phyloP scores from a whole-genome alignment of 202 grass and related monocot species.

The Schoenoplectus triqueter region DNA sequence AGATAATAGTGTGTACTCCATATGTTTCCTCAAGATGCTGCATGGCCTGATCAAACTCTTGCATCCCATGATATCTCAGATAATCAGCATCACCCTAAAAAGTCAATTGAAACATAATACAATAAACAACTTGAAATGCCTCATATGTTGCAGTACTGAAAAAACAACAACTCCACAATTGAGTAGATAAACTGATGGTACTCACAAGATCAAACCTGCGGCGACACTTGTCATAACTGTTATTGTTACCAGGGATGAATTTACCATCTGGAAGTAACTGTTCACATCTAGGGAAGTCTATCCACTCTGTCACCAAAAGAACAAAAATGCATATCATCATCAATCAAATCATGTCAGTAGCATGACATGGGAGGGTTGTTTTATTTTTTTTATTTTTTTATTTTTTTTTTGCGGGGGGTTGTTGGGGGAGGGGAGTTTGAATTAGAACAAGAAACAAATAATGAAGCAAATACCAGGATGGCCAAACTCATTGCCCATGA shows the following conservation, averaged over 20 bases:
- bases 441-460: too few relatives aligned
- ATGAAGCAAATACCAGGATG: slow-evolving; percentile 74
- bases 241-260: slow-evolving; percentile 85
- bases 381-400: neutral
- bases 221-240: slow-evolving; percentile 96
- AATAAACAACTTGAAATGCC: slow-evolving; percentile 41
- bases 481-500: slow-evolving; percentile 99
- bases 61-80: slow-evolving; percentile 81
- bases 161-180: neutral
- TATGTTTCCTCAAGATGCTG: slow-evolving; percentile 93
- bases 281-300: slow-evolving; percentile 88
- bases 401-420: too few relatives aligned
- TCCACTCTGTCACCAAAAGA: slow-evolving; percentile 71
- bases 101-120: slow-evolving; percentile 32
- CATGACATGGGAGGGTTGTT: neutral
- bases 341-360: slow-evolving; percentile 27
- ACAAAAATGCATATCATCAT: slow-evolving; percentile 33
- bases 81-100: slow-evolving; percentile 84
- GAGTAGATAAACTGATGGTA: neutral
- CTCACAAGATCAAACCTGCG: slow-evolving; percentile 96
- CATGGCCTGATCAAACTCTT: slow-evolving; percentile 92
- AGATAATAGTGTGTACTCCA: slow-evolving; percentile 53
- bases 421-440: too few relatives aligned
- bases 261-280: slow-evolving; percentile 68
- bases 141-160: slow-evolving; percentile 10